Evolutionary conservation across 192 early-diverging fungal genomes (phyloP).

Genomic region (Linnemannia schmuckeri): DNA sequence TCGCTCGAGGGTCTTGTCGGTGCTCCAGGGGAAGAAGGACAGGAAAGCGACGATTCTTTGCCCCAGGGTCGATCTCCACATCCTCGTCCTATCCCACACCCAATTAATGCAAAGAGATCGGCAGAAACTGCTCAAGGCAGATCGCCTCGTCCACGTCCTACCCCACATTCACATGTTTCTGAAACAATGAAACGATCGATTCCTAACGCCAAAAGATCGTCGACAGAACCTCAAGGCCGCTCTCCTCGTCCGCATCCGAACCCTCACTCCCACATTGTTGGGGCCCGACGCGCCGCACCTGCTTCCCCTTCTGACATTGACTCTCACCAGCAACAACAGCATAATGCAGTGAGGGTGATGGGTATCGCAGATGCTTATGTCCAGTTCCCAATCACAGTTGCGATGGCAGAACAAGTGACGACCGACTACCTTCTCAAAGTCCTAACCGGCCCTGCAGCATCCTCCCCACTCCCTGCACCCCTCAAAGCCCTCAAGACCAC

Average conservation of each 20-base stretch:
- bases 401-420: conserved; percentile 14
- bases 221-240: neutral
- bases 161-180: neutral
- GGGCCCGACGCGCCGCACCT: neutral
- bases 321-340: neutral
- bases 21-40: neutral
- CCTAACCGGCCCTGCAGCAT: conserved; percentile 28
- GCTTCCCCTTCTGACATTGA: neutral
- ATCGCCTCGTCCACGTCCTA: neutral
- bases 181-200: neutral
- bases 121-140: neutral
- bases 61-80: neutral
- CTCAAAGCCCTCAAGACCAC: conserved; percentile 9
- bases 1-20: neutral
- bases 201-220: neutral
- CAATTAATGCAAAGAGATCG: no score
- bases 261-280: neutral
- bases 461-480: conserved; percentile 13
- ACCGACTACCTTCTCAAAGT: conserved; percentile 31
- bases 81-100: neutral
- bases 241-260: neutral
- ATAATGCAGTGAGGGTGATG: neutral
- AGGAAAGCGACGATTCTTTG: neutral
- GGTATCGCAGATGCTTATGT: neutral
- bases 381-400: conserved; percentile 16